phyloP scores from a whole-genome alignment of 164 flowering plant species.

The Sedum album region DNA sequence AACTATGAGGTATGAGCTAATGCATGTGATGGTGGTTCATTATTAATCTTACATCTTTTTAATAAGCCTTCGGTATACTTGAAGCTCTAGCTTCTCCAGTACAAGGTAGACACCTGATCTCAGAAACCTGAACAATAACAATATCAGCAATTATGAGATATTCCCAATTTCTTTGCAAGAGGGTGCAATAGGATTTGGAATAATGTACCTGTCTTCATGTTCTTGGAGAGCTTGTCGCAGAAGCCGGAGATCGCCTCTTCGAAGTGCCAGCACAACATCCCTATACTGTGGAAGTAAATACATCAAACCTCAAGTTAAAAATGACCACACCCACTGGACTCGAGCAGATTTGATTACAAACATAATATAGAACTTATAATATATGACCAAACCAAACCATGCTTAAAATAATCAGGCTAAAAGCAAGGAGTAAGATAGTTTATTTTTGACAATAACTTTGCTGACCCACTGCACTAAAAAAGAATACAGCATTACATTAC shows the following conservation, averaged over 20 bases:
- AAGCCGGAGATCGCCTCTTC: constrained; percentile 88
- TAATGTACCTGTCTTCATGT: constrained; percentile 67
- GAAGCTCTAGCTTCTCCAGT: constrained; percentile 93
- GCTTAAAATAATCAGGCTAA: too few relatives aligned
- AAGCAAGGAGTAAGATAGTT: too few relatives aligned
- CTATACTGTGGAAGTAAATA: constrained; percentile 41
- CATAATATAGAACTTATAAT: neutral
- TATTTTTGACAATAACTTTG: too few relatives aligned
- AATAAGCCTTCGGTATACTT: constrained; percentile 83
- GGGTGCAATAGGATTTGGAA: neutral
- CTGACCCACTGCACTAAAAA: neutral
- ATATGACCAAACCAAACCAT: neutral
- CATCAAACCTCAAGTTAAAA: neutral
- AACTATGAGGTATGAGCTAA: neutral
- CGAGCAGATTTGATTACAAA: neutral
- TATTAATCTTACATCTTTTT: constrained; percentile 71
- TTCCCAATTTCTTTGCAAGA: too few relatives aligned
- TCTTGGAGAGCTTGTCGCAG: constrained; percentile 79
- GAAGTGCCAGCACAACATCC: constrained; percentile 61
- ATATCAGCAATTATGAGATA: neutral
- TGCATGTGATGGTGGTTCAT: neutral
- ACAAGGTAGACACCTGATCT: constrained; percentile 97
- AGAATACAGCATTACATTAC: constrained; percentile 22
- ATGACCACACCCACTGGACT: neutral
- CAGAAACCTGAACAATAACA: constrained; percentile 49